A percentile compares a stretch with the other conserved stretches of the same genome.
Conservation (phyloP, 179 eudicot genomes). For the Pouteria campechiana region DNA sequence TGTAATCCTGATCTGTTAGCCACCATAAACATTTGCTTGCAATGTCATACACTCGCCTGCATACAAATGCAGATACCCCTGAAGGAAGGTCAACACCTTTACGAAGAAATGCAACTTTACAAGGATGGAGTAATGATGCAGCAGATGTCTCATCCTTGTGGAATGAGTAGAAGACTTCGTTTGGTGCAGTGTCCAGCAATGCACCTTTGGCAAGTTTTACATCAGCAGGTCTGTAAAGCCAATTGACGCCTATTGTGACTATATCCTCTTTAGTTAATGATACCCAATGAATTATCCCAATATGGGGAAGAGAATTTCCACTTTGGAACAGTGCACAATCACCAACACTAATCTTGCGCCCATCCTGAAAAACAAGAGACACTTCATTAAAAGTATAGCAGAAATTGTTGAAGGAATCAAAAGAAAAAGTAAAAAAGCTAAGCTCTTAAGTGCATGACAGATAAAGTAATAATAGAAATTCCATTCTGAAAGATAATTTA, state of each 20-base stretch:
- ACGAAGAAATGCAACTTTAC: slow-evolving; percentile 30
- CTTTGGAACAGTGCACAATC: slow-evolving; percentile 40
- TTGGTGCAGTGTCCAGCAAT: slow-evolving; percentile 25
- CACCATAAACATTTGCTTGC: slow-evolving; percentile 30
- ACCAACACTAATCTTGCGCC: slow-evolving; percentile 34
- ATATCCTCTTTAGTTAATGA: slow-evolving; percentile 16
- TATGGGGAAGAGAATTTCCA: slow-evolving; percentile 22
- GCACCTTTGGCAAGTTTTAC: slow-evolving; percentile 22
- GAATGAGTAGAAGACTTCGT: slow-evolving; percentile 30
- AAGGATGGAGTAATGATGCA: slow-evolving; percentile 31
- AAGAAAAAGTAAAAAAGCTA: neutral
- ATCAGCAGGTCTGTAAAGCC: slow-evolving; percentile 37
- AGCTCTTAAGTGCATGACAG: neutral
- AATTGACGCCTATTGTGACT: slow-evolving; percentile 21
- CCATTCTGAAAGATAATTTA: too few species aligned
- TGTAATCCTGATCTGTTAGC: slow-evolving; percentile 28
- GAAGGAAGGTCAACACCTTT: slow-evolving; percentile 32
- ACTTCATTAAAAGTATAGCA: too few species aligned
- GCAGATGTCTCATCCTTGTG: slow-evolving; percentile 35
- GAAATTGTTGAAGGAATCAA: too few species aligned
- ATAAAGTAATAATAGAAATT: too few species aligned
- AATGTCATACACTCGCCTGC: slow-evolving; percentile 33
- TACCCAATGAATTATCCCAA: slow-evolving; percentile 25
- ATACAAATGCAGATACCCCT: slow-evolving; percentile 36
- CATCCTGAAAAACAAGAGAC: slow-evolving; percentile 24